phyloP scores from a whole-genome alignment of 2,329 filamentous ascomycete genomes.

The Camptophora hylomeconis region DNA sequence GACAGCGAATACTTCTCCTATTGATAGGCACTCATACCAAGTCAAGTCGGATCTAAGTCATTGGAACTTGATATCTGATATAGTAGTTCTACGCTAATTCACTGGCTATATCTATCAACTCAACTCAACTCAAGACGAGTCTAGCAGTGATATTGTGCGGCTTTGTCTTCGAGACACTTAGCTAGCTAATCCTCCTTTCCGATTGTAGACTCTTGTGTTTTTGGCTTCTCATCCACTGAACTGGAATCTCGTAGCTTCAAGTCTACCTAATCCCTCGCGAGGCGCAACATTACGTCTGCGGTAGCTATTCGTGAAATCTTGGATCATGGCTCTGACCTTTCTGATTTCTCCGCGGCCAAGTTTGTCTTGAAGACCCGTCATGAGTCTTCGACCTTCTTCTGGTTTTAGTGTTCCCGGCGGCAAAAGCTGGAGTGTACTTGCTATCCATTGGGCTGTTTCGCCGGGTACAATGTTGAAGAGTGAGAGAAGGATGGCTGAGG shows the following conservation, averaged over 20 bases:
- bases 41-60: no score
- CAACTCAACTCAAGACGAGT: no score
- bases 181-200: no score
- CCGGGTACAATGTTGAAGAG: slow-evolving; percentile 77
- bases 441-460: slow-evolving; percentile 70
- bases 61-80: no score
- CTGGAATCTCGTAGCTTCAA: slow-evolving; percentile 78
- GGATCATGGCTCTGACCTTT: slow-evolving; percentile 71
- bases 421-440: slow-evolving; percentile 69
- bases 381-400: slow-evolving; percentile 66
- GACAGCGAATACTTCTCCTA: no score
- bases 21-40: no score
- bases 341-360: slow-evolving; percentile 56
- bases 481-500: slow-evolving; percentile 78
- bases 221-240: slow-evolving; percentile 45
- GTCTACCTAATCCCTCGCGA: slow-evolving; percentile 71
- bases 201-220: no score
- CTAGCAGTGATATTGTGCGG: no score
- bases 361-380: slow-evolving; percentile 67
- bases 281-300: slow-evolving; percentile 90
- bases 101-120: no score
- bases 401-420: slow-evolving; percentile 70
- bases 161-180: no score
- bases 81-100: no score
- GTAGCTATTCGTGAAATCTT: slow-evolving; percentile 95